Evolutionary conservation across 75 land plant genomes (phyloP).

Genomic region (Sequoiadendron giganteum): DNA sequence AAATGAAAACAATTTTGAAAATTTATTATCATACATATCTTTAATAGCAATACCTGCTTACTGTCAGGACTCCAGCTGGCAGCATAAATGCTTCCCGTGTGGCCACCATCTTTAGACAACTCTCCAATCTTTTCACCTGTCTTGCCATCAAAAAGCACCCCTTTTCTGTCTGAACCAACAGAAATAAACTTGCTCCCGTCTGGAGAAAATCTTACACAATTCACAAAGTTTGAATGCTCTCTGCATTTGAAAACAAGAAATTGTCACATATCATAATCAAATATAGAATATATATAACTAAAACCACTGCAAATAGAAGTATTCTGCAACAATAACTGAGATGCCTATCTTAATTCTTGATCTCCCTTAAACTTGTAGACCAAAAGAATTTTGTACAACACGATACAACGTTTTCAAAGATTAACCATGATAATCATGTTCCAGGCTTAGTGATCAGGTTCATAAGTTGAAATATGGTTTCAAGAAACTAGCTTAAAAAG

Average conservation of each 20-base stretch:
- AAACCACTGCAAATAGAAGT: neutral
- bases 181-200: conserved; percentile 87
- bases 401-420: neutral
- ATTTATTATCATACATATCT: neutral
- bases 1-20: conserved; percentile 2
- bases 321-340: neutral
- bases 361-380: neutral
- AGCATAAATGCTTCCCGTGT: conserved; percentile 93
- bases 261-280: neutral
- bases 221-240: conserved; percentile 93
- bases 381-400: neutral
- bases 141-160: conserved; percentile 77
- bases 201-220: conserved; percentile 90
- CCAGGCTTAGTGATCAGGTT: neutral
- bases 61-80: conserved; percentile 97
- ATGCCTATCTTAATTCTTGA: neutral
- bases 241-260: conserved; percentile 40
- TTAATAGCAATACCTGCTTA: conserved; percentile 47
- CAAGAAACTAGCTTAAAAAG: neutral
- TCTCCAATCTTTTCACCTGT: conserved; percentile 88
- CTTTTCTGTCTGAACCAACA: conserved; percentile 94
- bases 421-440: neutral
- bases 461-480: neutral
- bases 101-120: conserved; percentile 77
- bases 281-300: neutral